Conservation (phyloP, 2,329 filamentous ascomycete species). For the Lomentospora prolificans region DNA sequence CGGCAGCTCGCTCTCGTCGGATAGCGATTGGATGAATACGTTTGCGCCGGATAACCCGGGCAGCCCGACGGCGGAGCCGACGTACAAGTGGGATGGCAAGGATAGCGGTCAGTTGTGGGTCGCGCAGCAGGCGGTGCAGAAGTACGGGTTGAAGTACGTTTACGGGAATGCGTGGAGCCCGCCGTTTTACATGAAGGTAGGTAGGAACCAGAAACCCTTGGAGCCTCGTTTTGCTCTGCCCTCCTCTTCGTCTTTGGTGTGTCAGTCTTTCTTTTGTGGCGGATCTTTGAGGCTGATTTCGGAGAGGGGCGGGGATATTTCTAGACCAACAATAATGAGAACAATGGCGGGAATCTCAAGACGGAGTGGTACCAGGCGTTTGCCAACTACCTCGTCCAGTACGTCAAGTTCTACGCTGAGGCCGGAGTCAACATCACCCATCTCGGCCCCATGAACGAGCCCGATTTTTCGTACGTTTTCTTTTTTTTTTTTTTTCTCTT, state of each 20-base stretch:
- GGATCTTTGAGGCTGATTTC: background rate
- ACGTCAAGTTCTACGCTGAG: conserved; percentile 34
- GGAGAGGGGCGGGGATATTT: background rate
- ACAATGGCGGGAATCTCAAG: conserved; percentile 8
- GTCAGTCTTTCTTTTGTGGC: background rate
- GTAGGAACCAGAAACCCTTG: too few relatives aligned
- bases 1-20: conserved; percentile 24
- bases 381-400: conserved; percentile 36
- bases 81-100: conserved; percentile 35
- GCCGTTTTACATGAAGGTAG: conserved; percentile 35
- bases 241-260: background rate
- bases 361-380: conserved; percentile 37
- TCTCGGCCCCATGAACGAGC: conserved; percentile 37
- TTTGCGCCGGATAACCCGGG: conserved; percentile 30
- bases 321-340: conserved; percentile 9
- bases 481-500: background rate
- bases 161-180: conserved; percentile 37
- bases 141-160: conserved; percentile 26
- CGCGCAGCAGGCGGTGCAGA: conserved; percentile 32
- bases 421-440: conserved; percentile 33
- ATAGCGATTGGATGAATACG: conserved; percentile 23
- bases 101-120: conserved; percentile 42
- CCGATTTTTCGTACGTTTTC: conserved; percentile 4
- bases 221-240: background rate
- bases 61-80: conserved; percentile 25